Evolutionary conservation across 2,329 filamentous ascomycete genomes (phyloP).

Genomic region (Neofusicoccum kwambonambiense): DNA sequence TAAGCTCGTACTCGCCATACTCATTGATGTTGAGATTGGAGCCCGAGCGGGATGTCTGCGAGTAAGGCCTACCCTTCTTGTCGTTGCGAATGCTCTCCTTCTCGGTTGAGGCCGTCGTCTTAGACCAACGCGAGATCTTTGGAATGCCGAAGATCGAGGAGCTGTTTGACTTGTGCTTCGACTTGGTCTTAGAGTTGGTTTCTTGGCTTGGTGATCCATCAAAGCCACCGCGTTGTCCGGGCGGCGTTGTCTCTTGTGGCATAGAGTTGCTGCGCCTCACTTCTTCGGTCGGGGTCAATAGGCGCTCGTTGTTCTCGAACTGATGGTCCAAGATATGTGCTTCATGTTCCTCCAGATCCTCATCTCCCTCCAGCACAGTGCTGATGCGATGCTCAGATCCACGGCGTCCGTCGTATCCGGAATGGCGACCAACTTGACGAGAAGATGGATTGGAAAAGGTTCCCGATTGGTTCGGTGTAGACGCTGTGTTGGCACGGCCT

Average conservation of each 20-base stretch:
- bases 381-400: conserved; percentile 78
- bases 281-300: conserved; percentile 62
- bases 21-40: conserved; percentile 66
- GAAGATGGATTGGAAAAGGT: conserved; percentile 63
- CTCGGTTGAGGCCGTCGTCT: conserved; percentile 87
- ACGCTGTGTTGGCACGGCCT: conserved; percentile 73
- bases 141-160: conserved; percentile 73
- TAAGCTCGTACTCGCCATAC: conserved; percentile 63
- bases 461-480: conserved; percentile 72
- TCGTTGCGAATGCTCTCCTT: conserved; percentile 68
- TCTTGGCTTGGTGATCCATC: conserved; percentile 65
- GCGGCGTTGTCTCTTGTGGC: conserved; percentile 54
- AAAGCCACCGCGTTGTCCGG: conserved; percentile 31
- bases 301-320: conserved; percentile 58
- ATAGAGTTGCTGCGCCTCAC: conserved; percentile 37
- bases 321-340: conserved; percentile 50
- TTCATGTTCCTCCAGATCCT: conserved; percentile 66
- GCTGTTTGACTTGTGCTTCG: conserved; percentile 84
- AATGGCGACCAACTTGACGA: conserved; percentile 44
- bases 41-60: conserved; percentile 70
- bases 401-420: conserved; percentile 52
- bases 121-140: conserved; percentile 96
- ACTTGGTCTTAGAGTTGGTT: conserved; percentile 75
- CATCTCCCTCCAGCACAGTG: conserved; percentile 81
- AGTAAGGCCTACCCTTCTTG: conserved; percentile 61